Evolutionary conservation across 2,329 filamentous ascomycete genomes (phyloP), one percentile per base, ranked within the genome.

Genomic region (Clonostachys sp.): DNA sequence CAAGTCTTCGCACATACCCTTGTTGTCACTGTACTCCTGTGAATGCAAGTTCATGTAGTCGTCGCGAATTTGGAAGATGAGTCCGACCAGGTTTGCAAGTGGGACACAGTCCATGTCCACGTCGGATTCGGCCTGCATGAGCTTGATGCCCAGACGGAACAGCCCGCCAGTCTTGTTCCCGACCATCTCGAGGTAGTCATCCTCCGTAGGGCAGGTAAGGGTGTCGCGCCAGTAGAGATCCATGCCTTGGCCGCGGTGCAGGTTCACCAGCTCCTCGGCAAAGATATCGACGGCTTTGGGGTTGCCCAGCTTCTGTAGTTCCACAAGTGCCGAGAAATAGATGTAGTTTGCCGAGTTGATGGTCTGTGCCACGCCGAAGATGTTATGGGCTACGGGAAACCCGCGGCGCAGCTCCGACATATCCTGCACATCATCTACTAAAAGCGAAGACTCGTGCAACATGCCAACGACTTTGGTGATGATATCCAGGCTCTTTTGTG

Each of bases 151-250:
- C 10, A 95, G 71, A 39, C 89, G 79, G 72, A 95, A 95, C 2
- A 96, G 75, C 1, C 90, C 90, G 45, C 89, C 90, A 0, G 90
- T 95, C 71, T 95, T 95, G 70, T 95, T 91, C 57, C 82, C 82
- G 12, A 95, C 89, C 90, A 95, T 95, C 64, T 95, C 87, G n/a
- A 95, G 78, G 68, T 95, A 95, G 68, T 95, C 89, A 55, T 91
- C 87, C 67, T 94, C 89, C 44, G 81, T 87, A 13, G 89, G 89
- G 65, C 88, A 92, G 17, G 86, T 91, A 50, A 94, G 73, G 24
- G 84, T 89, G 67, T 94, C 89, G 48, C 89, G 80, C 90, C 91
- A 95, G 72, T 88, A 94, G 36, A 95, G 77, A 57, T 95, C 91
- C 87, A 95, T 91, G 54, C 90, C 89, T 67, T 95, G 90, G 17